Evolutionary conservation across 495 filamentous ascomycete species (phyloP).

Genomic region (Aspergillus wentii): DNA sequence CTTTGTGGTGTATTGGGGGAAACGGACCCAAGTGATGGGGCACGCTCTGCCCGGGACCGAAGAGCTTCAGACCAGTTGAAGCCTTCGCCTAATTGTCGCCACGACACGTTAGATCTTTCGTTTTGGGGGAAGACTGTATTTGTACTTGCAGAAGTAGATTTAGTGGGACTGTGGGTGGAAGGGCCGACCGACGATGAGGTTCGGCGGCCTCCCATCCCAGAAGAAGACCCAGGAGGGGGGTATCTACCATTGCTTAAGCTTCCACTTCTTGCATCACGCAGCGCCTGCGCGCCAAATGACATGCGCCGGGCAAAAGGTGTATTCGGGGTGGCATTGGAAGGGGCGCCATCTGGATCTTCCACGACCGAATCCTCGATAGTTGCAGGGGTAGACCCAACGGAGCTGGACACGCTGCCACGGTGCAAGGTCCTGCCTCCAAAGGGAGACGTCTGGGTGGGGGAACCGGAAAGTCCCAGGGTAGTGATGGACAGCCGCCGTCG

Average conservation of each 20-base stretch:
- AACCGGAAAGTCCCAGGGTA: constrained; percentile 77
- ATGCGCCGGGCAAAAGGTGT: constrained; percentile 81
- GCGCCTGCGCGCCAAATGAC: constrained; percentile 85
- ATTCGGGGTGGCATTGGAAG: constrained; percentile 46
- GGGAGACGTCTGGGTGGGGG: constrained; percentile 57
- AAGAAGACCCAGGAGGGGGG: constrained; percentile 26
- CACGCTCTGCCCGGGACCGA: constrained; percentile 80
- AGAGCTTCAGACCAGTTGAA: constrained; percentile 96
- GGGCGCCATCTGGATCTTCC: constrained; percentile 66
- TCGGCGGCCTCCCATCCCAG: constrained; percentile 18
- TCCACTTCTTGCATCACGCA: constrained; percentile 61
- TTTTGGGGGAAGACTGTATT: constrained; percentile 29
- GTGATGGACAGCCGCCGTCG: constrained; percentile 85
- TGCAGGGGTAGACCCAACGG: constrained; percentile 66
- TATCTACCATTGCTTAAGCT: constrained; percentile 44
- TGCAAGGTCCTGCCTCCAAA: constrained; percentile 49
- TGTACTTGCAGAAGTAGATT: constrained; percentile 38
- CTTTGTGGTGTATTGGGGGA: constrained; percentile 35
- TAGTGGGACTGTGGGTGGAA: constrained; percentile 14
- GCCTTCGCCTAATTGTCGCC: constrained; percentile 71
- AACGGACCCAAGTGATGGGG: constrained; percentile 50
- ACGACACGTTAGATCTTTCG: constrained; percentile 42
- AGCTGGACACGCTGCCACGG: constrained; percentile 66
- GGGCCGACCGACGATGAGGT: constrained; percentile 17
- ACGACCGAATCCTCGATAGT: constrained; percentile 82